Evolutionary conservation across 148 eudicot species (phyloP).

Genomic region (Cornus suecica): DNA sequence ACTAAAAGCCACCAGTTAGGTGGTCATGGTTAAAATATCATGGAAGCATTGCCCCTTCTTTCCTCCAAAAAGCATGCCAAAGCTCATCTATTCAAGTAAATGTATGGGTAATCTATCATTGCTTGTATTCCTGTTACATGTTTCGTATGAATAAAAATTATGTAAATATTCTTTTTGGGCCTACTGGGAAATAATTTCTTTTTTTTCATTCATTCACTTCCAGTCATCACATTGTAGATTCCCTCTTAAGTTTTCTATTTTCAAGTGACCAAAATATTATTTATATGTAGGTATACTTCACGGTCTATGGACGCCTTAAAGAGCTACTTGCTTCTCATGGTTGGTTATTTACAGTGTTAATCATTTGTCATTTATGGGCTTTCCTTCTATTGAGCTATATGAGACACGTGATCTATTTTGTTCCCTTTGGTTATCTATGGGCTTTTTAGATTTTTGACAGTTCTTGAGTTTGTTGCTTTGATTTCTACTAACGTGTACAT

Average conservation of each 20-base stretch:
- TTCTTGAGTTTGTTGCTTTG: neutral
- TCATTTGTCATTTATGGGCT: neutral
- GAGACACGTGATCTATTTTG: conserved; percentile 3
- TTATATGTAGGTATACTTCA: conserved; percentile 77
- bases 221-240: neutral
- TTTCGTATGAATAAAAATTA: neutral
- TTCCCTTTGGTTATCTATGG: neutral
- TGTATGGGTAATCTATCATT: neutral
- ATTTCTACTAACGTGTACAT: conserved; percentile 1
- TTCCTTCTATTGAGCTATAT: neutral
- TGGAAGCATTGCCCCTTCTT: neutral
- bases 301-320: conserved; percentile 82
- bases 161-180: neutral
- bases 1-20: neutral
- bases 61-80: neutral
- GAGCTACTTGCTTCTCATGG: conserved; percentile 60
- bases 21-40: neutral
- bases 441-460: neutral
- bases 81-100: neutral
- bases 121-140: neutral
- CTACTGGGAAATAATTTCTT: neutral
- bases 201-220: neutral
- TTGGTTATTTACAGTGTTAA: conserved; percentile 24
- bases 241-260: conserved; percentile 15
- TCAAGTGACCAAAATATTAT: conserved; percentile 35